These are phyloP conservation scores for Zygosaccharomyces rouxii DNA, from an alignment of 805 yeast species.

Conservation along the genomic window DNA sequence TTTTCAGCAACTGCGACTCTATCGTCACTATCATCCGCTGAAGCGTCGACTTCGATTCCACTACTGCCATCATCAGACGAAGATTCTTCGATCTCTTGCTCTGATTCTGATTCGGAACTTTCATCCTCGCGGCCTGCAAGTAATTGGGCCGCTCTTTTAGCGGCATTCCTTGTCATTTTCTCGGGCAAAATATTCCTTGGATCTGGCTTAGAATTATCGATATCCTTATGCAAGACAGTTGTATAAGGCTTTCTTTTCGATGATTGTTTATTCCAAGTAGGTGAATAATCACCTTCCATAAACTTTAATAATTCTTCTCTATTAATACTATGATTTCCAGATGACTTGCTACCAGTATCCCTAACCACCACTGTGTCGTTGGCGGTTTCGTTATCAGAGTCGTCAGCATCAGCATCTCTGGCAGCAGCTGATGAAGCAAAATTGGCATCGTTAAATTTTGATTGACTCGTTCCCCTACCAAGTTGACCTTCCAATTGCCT, in stretches of 20 bases:
- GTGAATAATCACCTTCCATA: slow-evolving; percentile 25
- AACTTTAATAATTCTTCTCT: slow-evolving; percentile 28
- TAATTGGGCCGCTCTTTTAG: slow-evolving; percentile 29
- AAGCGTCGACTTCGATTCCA: slow-evolving; percentile 19
- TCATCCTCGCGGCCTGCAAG: slow-evolving; percentile 16
- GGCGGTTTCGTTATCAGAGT: slow-evolving; percentile 16
- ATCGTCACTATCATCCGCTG: slow-evolving; percentile 13
- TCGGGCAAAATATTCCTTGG: slow-evolving; percentile 31
- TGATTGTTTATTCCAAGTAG: slow-evolving; percentile 21
- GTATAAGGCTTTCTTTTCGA: slow-evolving; percentile 28
- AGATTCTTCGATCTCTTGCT: slow-evolving; percentile 7
- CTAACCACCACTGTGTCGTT: slow-evolving; percentile 20
- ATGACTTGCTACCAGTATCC: slow-evolving; percentile 5
- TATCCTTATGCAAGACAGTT: slow-evolving; percentile 28
- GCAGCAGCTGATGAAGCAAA: not conserved
- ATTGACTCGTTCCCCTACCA: not conserved
- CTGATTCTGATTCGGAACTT: slow-evolving; percentile 5
- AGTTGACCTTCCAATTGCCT: slow-evolving; percentile 5
- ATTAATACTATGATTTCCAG: slow-evolving; percentile 24
- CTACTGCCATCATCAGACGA: slow-evolving; percentile 15
- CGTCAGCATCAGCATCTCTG: not conserved
- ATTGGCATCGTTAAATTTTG: not conserved
- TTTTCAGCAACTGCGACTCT: slow-evolving; percentile 17
- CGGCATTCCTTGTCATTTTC: slow-evolving; percentile 30
- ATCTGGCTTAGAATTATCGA: slow-evolving; percentile 31